A percentile compares a stretch with the other conserved stretches of the same genome.
phyloP scores from a whole-genome alignment of 2,329 filamentous ascomycete species.

The Aphanocladium album region DNA sequence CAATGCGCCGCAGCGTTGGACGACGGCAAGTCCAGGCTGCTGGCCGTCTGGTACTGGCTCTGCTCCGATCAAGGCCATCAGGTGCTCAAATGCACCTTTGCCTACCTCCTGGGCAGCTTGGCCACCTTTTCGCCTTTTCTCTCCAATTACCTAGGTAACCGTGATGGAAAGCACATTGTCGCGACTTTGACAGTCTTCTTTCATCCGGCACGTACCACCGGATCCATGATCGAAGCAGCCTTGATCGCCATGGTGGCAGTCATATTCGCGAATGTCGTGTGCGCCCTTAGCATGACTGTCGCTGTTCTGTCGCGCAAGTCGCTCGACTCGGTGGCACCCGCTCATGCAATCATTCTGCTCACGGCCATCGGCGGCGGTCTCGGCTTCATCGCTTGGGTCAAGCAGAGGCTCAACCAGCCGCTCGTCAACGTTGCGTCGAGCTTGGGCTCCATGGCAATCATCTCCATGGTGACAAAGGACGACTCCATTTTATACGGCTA shows the following conservation, averaged over 20 bases:
- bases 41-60: constrained; percentile 52
- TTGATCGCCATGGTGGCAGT: constrained; percentile 74
- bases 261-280: constrained; percentile 63
- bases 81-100: constrained; percentile 85
- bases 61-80: constrained; percentile 69
- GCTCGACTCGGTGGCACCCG: constrained; percentile 61
- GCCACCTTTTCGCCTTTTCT: constrained; percentile 76
- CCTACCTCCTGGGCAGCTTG: constrained; percentile 80
- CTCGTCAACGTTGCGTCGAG: constrained; percentile 82
- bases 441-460: constrained; percentile 79
- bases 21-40: constrained; percentile 28
- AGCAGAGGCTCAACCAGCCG: constrained; percentile 72
- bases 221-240: constrained; percentile 84
- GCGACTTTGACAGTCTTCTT: constrained; percentile 95
- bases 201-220: constrained; percentile 78
- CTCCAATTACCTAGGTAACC: constrained; percentile 68
- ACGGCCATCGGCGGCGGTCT: constrained; percentile 82
- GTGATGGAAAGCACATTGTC: constrained; percentile 90
- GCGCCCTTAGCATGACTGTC: constrained; percentile 81
- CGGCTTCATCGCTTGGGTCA: constrained; percentile 83
- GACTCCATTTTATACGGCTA: constrained; percentile 77
- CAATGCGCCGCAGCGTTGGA: constrained; percentile 14
- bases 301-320: constrained; percentile 71
- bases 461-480: constrained; percentile 87
- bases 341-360: constrained; percentile 73